Percentiles rank a stretch among this genome's conserved stretches.
Conservation (phyloP, 345 rosid species). For the Hibiscus tridactylites region DNA sequence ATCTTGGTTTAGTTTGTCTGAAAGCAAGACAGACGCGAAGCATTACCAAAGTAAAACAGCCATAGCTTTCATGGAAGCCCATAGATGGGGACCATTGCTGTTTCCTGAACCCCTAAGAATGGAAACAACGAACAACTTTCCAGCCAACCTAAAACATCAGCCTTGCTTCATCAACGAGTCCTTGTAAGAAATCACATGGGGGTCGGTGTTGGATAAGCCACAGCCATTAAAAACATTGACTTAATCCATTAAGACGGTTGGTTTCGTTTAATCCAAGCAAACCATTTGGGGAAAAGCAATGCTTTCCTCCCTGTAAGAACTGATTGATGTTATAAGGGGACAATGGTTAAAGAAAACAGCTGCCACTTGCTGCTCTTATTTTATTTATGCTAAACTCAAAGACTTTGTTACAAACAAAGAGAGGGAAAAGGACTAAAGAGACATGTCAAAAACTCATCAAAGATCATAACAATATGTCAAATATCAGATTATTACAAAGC, state of each 20-base stretch:
- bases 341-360: neutral
- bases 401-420: constrained; percentile 10
- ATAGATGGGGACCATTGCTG: neutral
- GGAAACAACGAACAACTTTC: neutral
- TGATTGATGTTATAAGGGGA: neutral
- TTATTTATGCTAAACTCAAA: too few relatives aligned
- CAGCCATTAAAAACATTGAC: neutral
- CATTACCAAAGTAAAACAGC: neutral
- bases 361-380: neutral
- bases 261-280: neutral
- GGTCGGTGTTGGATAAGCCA: neutral
- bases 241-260: neutral
- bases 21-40: neutral
- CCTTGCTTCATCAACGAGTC: neutral
- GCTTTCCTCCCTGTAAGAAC: neutral
- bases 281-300: too few relatives aligned
- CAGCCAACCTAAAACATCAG: neutral
- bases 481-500: neutral
- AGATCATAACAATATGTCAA: neutral
- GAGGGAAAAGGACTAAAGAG: constrained; percentile 12
- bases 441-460: constrained; percentile 6
- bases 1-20: neutral
- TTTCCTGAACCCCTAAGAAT: neutral
- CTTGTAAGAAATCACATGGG: neutral
- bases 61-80: neutral